Percentiles rank a stretch among this genome's conserved stretches.
phyloP scores from a whole-genome alignment of 257 asterid genomes.

The Verbascum thapsus region DNA sequence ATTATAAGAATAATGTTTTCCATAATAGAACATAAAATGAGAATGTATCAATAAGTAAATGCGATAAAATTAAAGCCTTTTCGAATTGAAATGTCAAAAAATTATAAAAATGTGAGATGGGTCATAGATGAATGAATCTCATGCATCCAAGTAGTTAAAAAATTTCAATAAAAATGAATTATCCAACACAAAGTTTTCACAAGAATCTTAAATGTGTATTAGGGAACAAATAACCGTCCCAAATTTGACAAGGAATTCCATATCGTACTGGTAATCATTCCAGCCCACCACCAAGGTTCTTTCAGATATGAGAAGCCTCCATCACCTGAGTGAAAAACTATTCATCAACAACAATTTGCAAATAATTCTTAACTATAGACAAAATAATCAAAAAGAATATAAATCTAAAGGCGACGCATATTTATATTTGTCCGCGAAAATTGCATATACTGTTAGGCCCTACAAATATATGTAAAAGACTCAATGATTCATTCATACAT shows the following conservation, averaged over 20 bases:
- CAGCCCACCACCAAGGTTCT: slow-evolving; percentile 98
- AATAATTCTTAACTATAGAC: neutral
- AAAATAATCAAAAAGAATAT: neutral
- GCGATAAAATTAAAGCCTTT: neutral
- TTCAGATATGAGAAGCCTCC: slow-evolving; percentile 78
- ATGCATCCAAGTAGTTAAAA: neutral
- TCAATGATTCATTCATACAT: no score
- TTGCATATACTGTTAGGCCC: neutral
- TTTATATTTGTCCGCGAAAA: neutral
- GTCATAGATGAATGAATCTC: neutral
- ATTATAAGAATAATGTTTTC: neutral
- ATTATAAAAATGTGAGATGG: no score
- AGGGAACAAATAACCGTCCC: no score
- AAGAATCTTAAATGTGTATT: slow-evolving; percentile 1
- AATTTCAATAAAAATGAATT: neutral
- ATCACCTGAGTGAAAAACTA: slow-evolving; percentile 54
- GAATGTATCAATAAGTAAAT: neutral
- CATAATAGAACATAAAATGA: neutral
- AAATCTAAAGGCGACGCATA: neutral
- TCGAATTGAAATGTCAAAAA: no score
- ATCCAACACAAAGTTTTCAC: slow-evolving; percentile 4
- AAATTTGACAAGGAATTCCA: no score
- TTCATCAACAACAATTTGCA: neutral
- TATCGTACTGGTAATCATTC: slow-evolving; percentile 77
- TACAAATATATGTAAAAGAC: no score